A percentile compares a stretch with the other conserved stretches of the same genome.
phyloP scores from a whole-genome alignment of 2,329 filamentous ascomycete genomes.

The Sarocladium kiliense region DNA sequence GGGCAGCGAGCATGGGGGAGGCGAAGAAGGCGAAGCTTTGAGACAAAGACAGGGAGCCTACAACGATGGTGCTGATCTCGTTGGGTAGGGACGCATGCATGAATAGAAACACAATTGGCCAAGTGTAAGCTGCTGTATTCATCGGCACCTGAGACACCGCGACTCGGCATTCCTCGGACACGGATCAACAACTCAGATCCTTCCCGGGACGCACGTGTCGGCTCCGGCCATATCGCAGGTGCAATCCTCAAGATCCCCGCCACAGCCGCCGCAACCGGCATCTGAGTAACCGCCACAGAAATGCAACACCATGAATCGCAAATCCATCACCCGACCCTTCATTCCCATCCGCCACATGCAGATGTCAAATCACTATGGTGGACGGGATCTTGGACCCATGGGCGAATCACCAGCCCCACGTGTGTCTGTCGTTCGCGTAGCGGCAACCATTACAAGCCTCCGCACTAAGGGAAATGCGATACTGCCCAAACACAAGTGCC shows the following conservation, averaged over 20 bases:
- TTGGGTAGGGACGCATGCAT: too few species aligned
- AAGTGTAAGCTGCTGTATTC: neutral
- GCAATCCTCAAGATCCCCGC: too few species aligned
- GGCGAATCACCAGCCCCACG: conserved; percentile 12
- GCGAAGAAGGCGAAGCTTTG: too few species aligned
- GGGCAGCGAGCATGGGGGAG: too few species aligned
- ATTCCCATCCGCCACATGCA: conserved; percentile 9
- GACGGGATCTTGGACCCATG: neutral
- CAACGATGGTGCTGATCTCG: too few species aligned
- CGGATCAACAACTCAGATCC: neutral
- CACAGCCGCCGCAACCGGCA: neutral
- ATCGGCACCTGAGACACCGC: neutral
- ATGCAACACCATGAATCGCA: conserved; percentile 1
- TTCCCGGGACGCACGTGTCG: neutral
- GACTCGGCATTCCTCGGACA: neutral
- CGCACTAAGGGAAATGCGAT: neutral
- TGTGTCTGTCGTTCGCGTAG: conserved; percentile 2
- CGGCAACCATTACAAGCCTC: neutral
- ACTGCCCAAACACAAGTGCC: neutral
- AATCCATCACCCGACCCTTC: neutral
- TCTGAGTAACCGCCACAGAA: neutral
- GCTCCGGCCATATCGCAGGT: neutral
- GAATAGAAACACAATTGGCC: neutral
- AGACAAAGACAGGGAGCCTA: too few species aligned
- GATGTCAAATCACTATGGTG: neutral